Evolutionary conservation across 139 green algal genomes (phyloP), one percentile per base, ranked within the genome.

Genomic region (Nannochloris sp.): DNA sequence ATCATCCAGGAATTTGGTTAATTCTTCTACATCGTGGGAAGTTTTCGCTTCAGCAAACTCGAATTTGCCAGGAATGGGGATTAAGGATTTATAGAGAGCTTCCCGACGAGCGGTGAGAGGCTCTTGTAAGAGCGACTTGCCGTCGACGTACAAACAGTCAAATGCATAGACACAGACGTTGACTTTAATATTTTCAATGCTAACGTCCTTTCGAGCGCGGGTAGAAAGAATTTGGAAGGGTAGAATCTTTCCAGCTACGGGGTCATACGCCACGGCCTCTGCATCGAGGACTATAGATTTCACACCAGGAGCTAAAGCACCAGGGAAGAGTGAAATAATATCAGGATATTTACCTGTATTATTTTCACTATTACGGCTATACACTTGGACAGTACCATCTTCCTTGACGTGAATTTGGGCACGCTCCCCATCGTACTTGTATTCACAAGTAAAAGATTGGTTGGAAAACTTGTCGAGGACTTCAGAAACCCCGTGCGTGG

Each of bases 361-460:
- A 82, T 97, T 81, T 79, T 99, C 93, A 25, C 76, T 75, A 74
- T 96, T 97, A 54, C 86, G 75, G 62, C 75, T 87, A 79, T 88
- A 92, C 48, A 90, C 83, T 45, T 66, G 61, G n/a, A 84, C 73
- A 27, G 44, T 78, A 71, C 84, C 87, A 51, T 83, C 76, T 45
- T 92, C 76, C 45, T 80, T 54, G 37, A 96, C 68, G 65, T 87
- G 81, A 10, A 93, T 76, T 78, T 97, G 91, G 12, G 87, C 88
- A 3, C 92, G 75, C 79, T 98, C 91, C 1, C 92, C 92, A 72
- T 97, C 93, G 61, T 98, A 98, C 78, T 98, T 98, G 84, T 97
- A 97, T 77, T 99, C 93, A 67, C 87, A 96, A 7, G 89, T 97
- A 76, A 99, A 97, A 67, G 90, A 82, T 7, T 53, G 58, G 42